Evolutionary conservation across 805 yeast species (phyloP).

Genomic region (Ogataea minuta): DNA sequence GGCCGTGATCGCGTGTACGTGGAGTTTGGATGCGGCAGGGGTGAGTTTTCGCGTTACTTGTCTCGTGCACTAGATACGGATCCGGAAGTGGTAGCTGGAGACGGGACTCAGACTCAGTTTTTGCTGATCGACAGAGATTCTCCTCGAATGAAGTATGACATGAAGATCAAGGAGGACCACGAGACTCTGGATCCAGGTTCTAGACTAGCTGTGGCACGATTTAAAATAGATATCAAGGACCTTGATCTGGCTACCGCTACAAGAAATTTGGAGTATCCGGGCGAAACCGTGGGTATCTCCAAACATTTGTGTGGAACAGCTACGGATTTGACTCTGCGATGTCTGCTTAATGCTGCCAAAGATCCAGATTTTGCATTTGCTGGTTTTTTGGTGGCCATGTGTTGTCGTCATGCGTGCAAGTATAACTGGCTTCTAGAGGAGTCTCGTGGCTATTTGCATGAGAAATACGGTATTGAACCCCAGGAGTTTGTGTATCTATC

Average conservation of each 20-base stretch:
- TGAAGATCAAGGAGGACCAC: constrained; percentile 59
- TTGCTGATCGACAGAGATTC: constrained; percentile 74
- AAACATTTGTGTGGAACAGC: constrained; percentile 95
- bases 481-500: constrained; percentile 41
- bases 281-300: constrained; percentile 57
- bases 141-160: constrained; percentile 75
- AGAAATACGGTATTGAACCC: constrained; percentile 30
- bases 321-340: constrained; percentile 77
- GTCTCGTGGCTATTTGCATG: constrained; percentile 40
- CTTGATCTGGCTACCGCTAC: constrained; percentile 50
- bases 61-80: constrained; percentile 32
- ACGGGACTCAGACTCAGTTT: constrained; percentile 32
- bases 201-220: constrained; percentile 36
- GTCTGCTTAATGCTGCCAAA: constrained; percentile 40
- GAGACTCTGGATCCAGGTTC: constrained; percentile 22
- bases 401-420: constrained; percentile 84
- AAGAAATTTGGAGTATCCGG: constrained; percentile 18
- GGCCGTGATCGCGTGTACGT: constrained; percentile 40
- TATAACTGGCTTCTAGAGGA: constrained; percentile 52
- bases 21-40: constrained; percentile 93
- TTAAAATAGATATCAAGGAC: constrained; percentile 80
- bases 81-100: constrained; percentile 1
- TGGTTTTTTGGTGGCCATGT: constrained; percentile 83
- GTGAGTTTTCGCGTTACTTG: constrained; percentile 72
- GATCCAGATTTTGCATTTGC: constrained; percentile 23